These are phyloP conservation scores for Lanmaoa pseudosensibilis DNA, from an alignment of 768 basidiomycete genomes.

Conservation along the genomic window DNA sequence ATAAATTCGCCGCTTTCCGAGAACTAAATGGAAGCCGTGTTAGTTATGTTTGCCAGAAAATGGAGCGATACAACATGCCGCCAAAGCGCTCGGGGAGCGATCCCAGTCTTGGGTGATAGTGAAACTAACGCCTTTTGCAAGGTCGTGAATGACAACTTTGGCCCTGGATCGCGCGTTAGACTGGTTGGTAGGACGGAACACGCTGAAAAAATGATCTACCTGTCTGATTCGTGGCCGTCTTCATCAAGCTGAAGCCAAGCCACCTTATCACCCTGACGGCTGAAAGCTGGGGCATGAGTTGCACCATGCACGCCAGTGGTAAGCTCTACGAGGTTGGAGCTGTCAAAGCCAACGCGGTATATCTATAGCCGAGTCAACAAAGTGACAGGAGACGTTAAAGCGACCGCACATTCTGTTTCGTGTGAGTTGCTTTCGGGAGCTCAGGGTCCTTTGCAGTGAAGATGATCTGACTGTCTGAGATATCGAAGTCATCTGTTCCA, in stretches of 20 bases:
- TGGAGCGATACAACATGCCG: slow-evolving; percentile 4
- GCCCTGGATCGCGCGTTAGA: slow-evolving; percentile 41
- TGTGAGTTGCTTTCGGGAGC: slow-evolving; percentile 79
- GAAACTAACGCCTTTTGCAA: slow-evolving; percentile 62
- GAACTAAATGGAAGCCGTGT: slow-evolving; percentile 49
- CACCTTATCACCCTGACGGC: slow-evolving; percentile 60
- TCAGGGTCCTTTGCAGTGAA: slow-evolving; percentile 86
- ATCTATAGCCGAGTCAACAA: slow-evolving; percentile 44
- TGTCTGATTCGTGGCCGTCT: slow-evolving; percentile 90
- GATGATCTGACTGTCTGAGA: slow-evolving; percentile 66
- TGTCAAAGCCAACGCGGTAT: slow-evolving; percentile 63
- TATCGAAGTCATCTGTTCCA: slow-evolving; percentile 77
- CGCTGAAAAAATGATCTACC: slow-evolving; percentile 37
- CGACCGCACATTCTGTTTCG: slow-evolving; percentile 72
- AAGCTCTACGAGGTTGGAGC: slow-evolving; percentile 59
- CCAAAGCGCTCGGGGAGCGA: slow-evolving; percentile 52
- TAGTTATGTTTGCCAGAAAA: background rate
- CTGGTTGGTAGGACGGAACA: background rate
- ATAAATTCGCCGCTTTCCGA: slow-evolving; percentile 66
- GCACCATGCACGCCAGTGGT: slow-evolving; percentile 88
- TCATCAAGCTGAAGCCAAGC: slow-evolving; percentile 87
- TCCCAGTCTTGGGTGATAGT: slow-evolving; percentile 86
- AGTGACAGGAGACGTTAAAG: background rate
- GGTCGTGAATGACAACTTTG: slow-evolving; percentile 78
- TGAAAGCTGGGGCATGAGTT: slow-evolving; percentile 71